Evolutionary conservation across 441 rosid genomes (phyloP), one percentile per base, ranked within the genome.

Genomic region (Bocquillonia castaneifolia): DNA sequence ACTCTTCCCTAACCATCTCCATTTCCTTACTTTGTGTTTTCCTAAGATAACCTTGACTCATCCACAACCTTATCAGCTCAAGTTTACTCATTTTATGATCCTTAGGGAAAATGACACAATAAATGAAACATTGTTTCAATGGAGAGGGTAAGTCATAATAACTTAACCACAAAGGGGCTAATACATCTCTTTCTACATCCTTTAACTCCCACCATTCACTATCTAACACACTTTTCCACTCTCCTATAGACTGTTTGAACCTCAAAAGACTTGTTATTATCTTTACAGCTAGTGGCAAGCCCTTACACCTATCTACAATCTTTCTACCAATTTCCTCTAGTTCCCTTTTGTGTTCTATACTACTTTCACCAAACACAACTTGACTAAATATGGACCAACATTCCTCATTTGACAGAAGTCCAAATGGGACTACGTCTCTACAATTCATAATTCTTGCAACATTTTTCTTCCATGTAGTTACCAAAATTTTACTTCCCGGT

Each of bases 81-180:
- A 17, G 7, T 57, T 29, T 31, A 1, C 39, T 17, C 0, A 57
- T 29, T 3, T n/a, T 17, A 32, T 57, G 8, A n/a, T 32, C 39
- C 39, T 57, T 57, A 2, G 13, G 39, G n/a, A 57, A 57, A 40
- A 31, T 57, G 10, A 9, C 63, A 58, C 63, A 58, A 58, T 58
- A 36, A 2, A n/a, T 34, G 26, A 34, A 58, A 15, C 63, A 58
- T 58, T 58, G 63, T 58, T 12, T 58, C 45, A 58, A 36, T 3
- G 63, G 1, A 1, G 44, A n/a, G 4, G 63, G 26, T 13, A 58
- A 58, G 44, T 58, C 63, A 36, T 32, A 7, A 9, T 58, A 58
- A 34, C 63, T 58, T n/a, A 58, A 58, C 63, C 42, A 17, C 39
- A 58, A 58, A 6, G 26, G 44, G 28, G 44, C 45, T 9, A 32